Evolutionary conservation across 148 eudicot species (phyloP), one percentile per base, ranked within the genome.

Genomic region (Heliamphora exappendiculata): DNA sequence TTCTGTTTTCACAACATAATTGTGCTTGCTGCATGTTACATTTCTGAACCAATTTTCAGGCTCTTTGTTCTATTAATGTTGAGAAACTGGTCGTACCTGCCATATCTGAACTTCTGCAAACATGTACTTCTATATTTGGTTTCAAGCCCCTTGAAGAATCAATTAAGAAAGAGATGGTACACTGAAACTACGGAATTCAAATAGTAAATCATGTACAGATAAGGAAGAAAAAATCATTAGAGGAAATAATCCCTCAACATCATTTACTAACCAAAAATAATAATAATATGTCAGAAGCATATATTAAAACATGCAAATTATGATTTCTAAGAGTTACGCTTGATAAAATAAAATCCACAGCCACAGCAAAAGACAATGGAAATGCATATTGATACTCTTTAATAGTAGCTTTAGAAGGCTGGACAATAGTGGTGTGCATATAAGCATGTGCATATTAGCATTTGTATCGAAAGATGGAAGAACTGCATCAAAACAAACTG

Each of bases 81-180:
- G 90, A 90, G 81, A 92, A 88, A 42, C 72, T 94, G 78, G 93
- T 90, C 50, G 88, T 92, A 75, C 98, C 96, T 78, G 98, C 91
- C 41, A 83, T 94, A 49, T 75, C 97, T 62, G 96, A 84, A 70
- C 87, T 94, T 24, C 34, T 64, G 76, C 58, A 87, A 70, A 90
- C 93, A 58, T 94, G 98, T 97, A 94, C 96, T 60, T 83, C 86
- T 4, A 88, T 85, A 41, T 94, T 90, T 81, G 91, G 91, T 74
- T 94, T 94, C 77, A 64, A 70, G 74, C 92, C 92, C 34, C 86
- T 92, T 68, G 92, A 87, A 67, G 88, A 87, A 75, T 75, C 86
- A 22, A 69, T 64, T 36, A 84, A 82, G 76, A 84, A 80, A 50
- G 85, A 83, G 78, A 89, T 89, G 87, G n/a, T n/a, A n/a, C n/a